Evolutionary conservation across 352 stramenopile genomes (phyloP).

Genomic region (Phytophthora pseudosyringae): DNA sequence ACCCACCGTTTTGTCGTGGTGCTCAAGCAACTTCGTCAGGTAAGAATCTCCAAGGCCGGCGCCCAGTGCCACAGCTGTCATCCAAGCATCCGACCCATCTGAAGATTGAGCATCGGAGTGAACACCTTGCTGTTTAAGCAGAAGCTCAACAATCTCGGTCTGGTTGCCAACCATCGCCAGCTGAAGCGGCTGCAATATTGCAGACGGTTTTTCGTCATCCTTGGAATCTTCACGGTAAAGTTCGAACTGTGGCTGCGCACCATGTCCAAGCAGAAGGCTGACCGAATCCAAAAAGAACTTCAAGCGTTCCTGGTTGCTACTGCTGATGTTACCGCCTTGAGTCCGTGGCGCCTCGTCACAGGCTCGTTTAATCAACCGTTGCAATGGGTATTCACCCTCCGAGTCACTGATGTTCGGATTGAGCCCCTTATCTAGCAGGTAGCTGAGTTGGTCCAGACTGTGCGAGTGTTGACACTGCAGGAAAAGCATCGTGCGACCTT

Average conservation of each 20-base stretch:
- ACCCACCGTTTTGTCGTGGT: conserved; percentile 42
- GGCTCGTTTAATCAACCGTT: conserved; percentile 53
- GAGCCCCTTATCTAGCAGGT: conserved; percentile 72
- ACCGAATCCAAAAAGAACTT: conserved; percentile 61
- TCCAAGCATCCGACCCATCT: conserved; percentile 68
- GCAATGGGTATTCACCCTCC: conserved; percentile 65
- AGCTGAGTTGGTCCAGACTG: conserved; percentile 66
- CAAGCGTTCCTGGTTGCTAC: conserved; percentile 19
- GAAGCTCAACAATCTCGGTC: conserved; percentile 51
- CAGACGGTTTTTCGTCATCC: conserved; percentile 17
- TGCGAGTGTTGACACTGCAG: conserved; percentile 80
- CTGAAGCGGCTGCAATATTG: conserved; percentile 57
- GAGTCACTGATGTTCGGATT: conserved; percentile 74
- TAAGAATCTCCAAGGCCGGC: conserved; percentile 44
- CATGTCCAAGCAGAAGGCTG: conserved; percentile 57
- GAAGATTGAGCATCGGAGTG: conserved; percentile 44
- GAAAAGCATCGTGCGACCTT: conserved; percentile 83
- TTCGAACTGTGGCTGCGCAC: conserved; percentile 53
- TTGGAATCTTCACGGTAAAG: conserved; percentile 32
- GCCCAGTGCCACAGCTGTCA: conserved; percentile 48
- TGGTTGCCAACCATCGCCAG: conserved; percentile 60
- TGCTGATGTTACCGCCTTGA: conserved; percentile 11
- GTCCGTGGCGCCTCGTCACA: conserved; percentile 37
- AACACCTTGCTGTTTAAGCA: conserved; percentile 51
- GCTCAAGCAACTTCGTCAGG: conserved; percentile 55